Evolutionary conservation across 768 basidiomycete genomes (phyloP).

Genomic region (Coprinellus aureogranulatus): DNA sequence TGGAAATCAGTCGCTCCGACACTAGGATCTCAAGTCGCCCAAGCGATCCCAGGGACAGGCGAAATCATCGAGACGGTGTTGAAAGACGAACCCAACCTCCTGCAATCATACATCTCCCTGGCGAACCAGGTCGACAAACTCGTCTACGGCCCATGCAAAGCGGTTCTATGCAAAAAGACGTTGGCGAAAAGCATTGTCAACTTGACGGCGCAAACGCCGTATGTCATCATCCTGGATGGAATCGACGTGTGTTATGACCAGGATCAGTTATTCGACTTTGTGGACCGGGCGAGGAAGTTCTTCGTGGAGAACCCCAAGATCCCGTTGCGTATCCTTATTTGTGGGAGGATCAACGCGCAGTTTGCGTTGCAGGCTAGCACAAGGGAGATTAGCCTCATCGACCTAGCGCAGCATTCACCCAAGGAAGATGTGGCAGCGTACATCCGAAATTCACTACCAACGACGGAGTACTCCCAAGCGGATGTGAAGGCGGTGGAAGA

Average conservation of each 20-base stretch:
- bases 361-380: background rate
- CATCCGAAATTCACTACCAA: background rate
- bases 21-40: slow-evolving; percentile 13
- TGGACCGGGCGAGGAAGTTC: background rate
- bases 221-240: slow-evolving; percentile 16
- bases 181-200: background rate
- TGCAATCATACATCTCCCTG: background rate
- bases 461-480: background rate
- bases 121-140: slow-evolving; percentile 10
- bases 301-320: background rate
- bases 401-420: background rate
- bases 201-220: background rate
- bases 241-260: slow-evolving; percentile 16
- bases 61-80: background rate
- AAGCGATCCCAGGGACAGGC: slow-evolving; percentile 2
- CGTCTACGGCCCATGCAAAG: slow-evolving; percentile 8
- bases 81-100: slow-evolving; percentile 10
- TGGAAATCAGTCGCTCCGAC: slow-evolving; percentile 6
- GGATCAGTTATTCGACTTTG: slow-evolving; percentile 6
- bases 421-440: background rate
- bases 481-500: background rate
- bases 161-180: background rate
- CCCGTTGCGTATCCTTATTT: background rate
- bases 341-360: background rate
- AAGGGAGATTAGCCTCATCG: background rate